Conservation (phyloP, 352 stramenopile species). For the Globisporangium abappressorium region DNA sequence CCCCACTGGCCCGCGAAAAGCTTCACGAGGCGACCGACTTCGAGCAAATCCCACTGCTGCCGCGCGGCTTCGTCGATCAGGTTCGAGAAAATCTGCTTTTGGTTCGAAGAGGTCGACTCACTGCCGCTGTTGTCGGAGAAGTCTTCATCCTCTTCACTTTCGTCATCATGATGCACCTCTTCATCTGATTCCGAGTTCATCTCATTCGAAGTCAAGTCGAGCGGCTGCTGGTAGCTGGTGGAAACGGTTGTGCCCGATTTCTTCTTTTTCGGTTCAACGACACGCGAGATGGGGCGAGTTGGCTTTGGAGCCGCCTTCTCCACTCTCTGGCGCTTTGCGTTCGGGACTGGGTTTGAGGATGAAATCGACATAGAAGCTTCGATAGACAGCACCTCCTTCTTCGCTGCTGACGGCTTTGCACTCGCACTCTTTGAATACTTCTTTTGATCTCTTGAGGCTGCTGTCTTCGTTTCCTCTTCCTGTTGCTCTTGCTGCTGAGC, state of each 20-base stretch:
- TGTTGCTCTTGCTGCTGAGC: background rate
- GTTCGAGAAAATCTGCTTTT: conserved; percentile 50
- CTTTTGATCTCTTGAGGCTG: background rate
- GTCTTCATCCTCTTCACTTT: conserved; percentile 19
- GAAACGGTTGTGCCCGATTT: background rate
- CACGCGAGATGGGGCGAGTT: background rate
- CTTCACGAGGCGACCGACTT: conserved; percentile 75
- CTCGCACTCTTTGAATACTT: background rate
- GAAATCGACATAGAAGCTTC: background rate
- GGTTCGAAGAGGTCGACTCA: conserved; percentile 16
- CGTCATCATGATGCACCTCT: conserved; percentile 17
- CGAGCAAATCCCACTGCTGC: conserved; percentile 72
- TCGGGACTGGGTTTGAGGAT: background rate
- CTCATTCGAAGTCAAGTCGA: background rate
- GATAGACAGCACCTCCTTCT: background rate
- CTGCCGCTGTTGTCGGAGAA: background rate
- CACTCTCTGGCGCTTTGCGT: conserved; percentile 5
- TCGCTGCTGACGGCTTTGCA: background rate
- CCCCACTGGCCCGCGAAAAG: conserved; percentile 69
- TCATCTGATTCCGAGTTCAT: conserved; percentile 5
- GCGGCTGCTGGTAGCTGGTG: background rate
- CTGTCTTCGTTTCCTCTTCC: background rate
- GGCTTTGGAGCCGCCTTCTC: background rate
- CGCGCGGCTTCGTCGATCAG: conserved; percentile 77
- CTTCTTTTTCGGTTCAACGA: conserved; percentile 1